phyloP scores from a whole-genome alignment of 2,329 filamentous ascomycete species.

The Boeremia lycopersici region DNA sequence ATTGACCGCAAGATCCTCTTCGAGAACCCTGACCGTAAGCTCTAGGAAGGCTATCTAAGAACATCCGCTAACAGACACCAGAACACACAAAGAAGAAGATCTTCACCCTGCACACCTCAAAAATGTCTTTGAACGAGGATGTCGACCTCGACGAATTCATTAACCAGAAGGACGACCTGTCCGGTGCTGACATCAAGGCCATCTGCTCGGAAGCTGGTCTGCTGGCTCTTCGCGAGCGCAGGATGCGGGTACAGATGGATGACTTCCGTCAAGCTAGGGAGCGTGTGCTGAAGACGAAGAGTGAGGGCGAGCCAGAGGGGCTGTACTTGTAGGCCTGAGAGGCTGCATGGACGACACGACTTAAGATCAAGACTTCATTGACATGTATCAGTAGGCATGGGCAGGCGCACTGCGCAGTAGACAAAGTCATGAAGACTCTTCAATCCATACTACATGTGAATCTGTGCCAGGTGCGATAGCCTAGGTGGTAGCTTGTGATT shows the following conservation, averaged over 20 bases:
- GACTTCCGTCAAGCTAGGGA: conserved; percentile 94
- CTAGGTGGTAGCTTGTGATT: too few relatives aligned
- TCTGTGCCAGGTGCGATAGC: background rate
- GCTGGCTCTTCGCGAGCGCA: conserved; percentile 88
- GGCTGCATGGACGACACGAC: conserved; percentile 1
- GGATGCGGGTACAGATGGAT: conserved; percentile 99
- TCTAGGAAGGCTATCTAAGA: background rate
- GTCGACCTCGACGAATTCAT: conserved; percentile 99
- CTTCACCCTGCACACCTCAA: conserved; percentile 95
- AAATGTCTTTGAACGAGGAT: conserved; percentile 95
- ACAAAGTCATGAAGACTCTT: background rate
- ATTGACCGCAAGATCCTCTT: conserved; percentile 97
- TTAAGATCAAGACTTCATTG: conserved; percentile 13
- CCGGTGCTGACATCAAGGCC: conserved; percentile 96
- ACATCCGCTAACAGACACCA: conserved; percentile 62
- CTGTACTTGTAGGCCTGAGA: conserved; percentile 80
- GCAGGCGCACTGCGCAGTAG: background rate
- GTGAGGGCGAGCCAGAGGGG: conserved; percentile 96
- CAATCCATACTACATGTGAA: background rate
- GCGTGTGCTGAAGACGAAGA: conserved; percentile 96
- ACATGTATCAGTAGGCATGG: conserved; percentile 28
- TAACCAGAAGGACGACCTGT: conserved; percentile 95
- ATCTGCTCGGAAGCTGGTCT: conserved; percentile 98
- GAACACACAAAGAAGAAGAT: conserved; percentile 98
- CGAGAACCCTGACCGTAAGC: conserved; percentile 71